Conservation (phyloP, 352 stramenopile species). For the Phytopythium oedochilum region DNA sequence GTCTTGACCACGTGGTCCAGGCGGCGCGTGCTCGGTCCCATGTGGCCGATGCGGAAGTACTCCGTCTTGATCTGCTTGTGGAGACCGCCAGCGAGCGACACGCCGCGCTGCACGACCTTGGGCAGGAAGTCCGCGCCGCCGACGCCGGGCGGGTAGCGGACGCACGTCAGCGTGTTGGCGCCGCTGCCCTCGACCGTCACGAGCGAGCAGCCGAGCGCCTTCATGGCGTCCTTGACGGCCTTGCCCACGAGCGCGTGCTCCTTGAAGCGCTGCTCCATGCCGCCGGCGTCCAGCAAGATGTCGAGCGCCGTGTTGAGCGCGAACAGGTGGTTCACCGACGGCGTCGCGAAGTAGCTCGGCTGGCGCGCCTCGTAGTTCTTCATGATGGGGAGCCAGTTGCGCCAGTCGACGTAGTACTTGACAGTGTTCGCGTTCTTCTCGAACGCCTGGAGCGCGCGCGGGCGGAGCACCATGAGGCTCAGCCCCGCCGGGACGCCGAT, state of each 20-base stretch:
- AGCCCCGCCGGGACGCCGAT: constrained; percentile 64
- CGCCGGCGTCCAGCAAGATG: constrained; percentile 66
- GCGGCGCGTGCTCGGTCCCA: constrained; percentile 70
- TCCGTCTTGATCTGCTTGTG: constrained; percentile 83
- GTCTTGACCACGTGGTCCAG: constrained; percentile 76
- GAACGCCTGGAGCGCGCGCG: constrained; percentile 58
- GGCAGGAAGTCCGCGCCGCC: constrained; percentile 62
- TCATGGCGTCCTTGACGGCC: constrained; percentile 66
- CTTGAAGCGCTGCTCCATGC: constrained; percentile 73
- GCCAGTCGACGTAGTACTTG: constrained; percentile 79
- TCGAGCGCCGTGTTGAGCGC: constrained; percentile 61
- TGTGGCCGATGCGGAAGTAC: constrained; percentile 85
- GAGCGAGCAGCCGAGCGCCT: constrained; percentile 50
- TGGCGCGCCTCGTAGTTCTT: constrained; percentile 79
- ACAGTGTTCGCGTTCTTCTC: constrained; percentile 45
- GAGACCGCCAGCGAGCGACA: constrained; percentile 67
- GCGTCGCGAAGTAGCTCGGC: constrained; percentile 74
- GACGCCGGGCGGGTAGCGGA: constrained; percentile 66
- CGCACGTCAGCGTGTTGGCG: constrained; percentile 71
- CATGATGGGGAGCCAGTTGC: constrained; percentile 80
- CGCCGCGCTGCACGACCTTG: constrained; percentile 63
- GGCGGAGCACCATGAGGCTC: constrained; percentile 60
- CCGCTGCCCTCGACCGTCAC: constrained; percentile 44
- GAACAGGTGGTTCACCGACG: constrained; percentile 77
- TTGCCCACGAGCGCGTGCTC: constrained; percentile 57